Evolutionary conservation across 2,329 filamentous ascomycete species (phyloP).

Genomic region (Harringtonia aguacate): DNA sequence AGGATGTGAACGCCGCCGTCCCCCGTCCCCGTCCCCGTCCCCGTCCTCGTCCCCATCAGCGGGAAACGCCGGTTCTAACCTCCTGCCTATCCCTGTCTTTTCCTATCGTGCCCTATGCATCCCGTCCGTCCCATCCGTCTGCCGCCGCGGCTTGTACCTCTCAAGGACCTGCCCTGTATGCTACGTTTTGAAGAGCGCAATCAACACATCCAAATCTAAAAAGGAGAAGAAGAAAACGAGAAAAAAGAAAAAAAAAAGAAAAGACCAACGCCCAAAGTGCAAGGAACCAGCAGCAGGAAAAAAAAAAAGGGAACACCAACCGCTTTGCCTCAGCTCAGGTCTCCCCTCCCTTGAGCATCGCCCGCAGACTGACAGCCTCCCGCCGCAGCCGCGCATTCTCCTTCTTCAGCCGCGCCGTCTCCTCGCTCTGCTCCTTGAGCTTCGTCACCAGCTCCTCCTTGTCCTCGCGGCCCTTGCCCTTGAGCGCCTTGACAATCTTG

Average conservation of each 20-base stretch:
- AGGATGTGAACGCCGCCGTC: background rate
- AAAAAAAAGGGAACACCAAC: background rate
- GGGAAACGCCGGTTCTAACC: too few species aligned
- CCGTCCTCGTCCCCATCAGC: background rate
- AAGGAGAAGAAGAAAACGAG: too few species aligned
- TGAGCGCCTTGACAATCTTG: constrained; percentile 68
- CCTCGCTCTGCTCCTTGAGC: constrained; percentile 65
- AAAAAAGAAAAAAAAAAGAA: background rate
- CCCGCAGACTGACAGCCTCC: constrained; percentile 63
- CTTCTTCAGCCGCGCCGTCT: constrained; percentile 66
- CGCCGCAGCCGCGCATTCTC: constrained; percentile 77
- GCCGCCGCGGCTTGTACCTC: too few species aligned
- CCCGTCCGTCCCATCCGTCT: too few species aligned
- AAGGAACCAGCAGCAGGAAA: background rate
- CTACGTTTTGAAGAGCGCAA: too few species aligned
- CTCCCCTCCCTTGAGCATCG: constrained; percentile 36
- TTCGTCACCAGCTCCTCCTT: constrained; percentile 66
- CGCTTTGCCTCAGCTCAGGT: constrained; percentile 2
- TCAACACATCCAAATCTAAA: too few species aligned
- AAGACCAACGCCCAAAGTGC: background rate
- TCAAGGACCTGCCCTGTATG: too few species aligned
- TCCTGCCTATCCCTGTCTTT: too few species aligned
- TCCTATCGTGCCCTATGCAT: too few species aligned
- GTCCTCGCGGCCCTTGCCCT: constrained; percentile 61
- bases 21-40: background rate